phyloP scores from a whole-genome alignment of 2,329 filamentous ascomycete genomes.

The Penicillium expansum region DNA sequence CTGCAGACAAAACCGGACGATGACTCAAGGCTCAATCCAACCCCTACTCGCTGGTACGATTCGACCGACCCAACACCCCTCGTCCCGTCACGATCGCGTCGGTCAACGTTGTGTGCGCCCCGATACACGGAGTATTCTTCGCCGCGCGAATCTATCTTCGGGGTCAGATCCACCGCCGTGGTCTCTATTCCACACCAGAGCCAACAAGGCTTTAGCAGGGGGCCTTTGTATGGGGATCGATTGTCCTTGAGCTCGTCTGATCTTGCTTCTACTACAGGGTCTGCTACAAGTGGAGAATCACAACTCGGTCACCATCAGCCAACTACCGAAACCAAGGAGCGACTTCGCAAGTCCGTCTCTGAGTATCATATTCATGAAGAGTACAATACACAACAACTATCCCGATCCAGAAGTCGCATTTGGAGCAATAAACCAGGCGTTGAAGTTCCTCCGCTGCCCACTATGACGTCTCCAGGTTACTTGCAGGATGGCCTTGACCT shows the following conservation, averaged over 20 bases:
- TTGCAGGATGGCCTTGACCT: conserved; percentile 2
- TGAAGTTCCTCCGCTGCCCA: conserved; percentile 22
- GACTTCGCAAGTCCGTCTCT: conserved; percentile 13
- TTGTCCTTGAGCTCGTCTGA: conserved; percentile 8
- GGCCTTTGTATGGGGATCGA: conserved; percentile 12
- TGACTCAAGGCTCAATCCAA: conserved; percentile 14
- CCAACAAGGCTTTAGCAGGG: conserved; percentile 4
- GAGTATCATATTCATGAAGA: conserved; percentile 6
- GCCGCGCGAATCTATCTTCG: not conserved
- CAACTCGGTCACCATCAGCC: conserved; percentile 3
- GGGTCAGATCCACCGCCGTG: not conserved
- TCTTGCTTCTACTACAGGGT: not conserved
- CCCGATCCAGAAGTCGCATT: conserved; percentile 17
- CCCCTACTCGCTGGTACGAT: conserved; percentile 18
- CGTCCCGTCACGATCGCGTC: conserved; percentile 12
- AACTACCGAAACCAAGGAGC: not conserved
- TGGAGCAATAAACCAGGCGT: conserved; percentile 20
- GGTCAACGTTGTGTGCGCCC: conserved; percentile 25
- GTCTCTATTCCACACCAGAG: conserved; percentile 1
- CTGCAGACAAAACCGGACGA: conserved; percentile 18
- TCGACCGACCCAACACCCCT: conserved; percentile 9
- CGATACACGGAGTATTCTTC: conserved; percentile 22
- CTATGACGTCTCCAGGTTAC: conserved; percentile 19
- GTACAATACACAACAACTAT: conserved; percentile 3
- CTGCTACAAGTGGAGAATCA: conserved; percentile 6